Conservation (phyloP, 2,329 filamentous ascomycete genomes). For the Tolypocladium endophyticum region DNA sequence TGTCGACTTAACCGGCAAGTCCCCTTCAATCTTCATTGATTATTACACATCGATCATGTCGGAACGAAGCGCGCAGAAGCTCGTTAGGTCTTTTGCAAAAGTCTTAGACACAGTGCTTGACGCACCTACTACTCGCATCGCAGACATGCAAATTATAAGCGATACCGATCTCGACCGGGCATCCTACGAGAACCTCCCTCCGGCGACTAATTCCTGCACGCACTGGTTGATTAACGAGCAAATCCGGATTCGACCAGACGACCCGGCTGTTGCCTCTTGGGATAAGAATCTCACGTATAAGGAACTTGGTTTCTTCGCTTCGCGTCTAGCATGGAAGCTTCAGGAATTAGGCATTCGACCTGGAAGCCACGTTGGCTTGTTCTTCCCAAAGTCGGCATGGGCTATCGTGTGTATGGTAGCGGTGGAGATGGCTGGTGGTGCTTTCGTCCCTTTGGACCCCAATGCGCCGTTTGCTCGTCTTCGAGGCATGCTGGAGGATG, state of each 20-base stretch:
- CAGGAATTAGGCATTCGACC: neutral
- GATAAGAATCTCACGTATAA: constrained; percentile 1
- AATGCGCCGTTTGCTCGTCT: neutral
- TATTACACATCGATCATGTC: neutral
- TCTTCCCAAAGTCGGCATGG: constrained; percentile 5
- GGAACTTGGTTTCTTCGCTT: neutral
- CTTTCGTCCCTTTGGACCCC: constrained; percentile 8
- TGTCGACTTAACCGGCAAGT: neutral
- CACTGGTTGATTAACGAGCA: constrained; percentile 5
- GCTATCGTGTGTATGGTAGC: constrained; percentile 2
- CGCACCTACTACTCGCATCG: neutral
- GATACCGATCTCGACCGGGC: neutral
- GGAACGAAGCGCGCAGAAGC: neutral
- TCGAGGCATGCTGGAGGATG: neutral
- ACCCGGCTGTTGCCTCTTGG: constrained; percentile 4
- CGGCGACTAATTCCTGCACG: constrained; percentile 1
- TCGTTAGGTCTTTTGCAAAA: neutral
- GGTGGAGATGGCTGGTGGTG: constrained; percentile 2
- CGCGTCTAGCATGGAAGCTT: neutral
- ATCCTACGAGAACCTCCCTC: neutral
- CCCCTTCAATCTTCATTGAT: neutral
- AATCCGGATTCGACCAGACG: neutral
- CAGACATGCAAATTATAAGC: neutral
- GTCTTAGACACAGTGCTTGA: neutral
- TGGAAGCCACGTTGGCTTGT: neutral